phyloP scores from a whole-genome alignment of 2,329 filamentous ascomycete species.

The Apiospora phragmitis region DNA sequence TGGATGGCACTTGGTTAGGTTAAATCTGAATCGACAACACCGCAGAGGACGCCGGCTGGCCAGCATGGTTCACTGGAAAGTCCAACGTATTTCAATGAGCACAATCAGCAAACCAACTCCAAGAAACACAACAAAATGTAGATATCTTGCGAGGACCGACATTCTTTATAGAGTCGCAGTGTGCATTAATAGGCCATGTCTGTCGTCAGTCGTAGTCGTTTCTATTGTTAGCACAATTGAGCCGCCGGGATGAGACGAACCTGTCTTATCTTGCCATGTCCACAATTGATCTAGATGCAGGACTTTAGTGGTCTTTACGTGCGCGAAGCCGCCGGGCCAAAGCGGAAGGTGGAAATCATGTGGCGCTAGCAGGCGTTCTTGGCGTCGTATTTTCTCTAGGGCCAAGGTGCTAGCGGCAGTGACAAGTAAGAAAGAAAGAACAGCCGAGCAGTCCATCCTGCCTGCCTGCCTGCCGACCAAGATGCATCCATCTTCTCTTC shows the following conservation, averaged over 20 bases:
- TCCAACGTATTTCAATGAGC: background rate
- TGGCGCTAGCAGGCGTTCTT: background rate
- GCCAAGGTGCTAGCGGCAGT: background rate
- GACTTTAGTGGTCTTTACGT: background rate
- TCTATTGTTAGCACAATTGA: background rate
- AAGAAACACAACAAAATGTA: background rate
- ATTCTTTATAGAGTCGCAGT: background rate
- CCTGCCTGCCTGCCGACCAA: background rate
- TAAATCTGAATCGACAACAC: background rate
- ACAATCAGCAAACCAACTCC: background rate
- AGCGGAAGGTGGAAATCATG: slow-evolving; percentile 7
- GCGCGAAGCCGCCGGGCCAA: background rate
- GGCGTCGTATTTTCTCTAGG: background rate
- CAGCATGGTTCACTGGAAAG: background rate
- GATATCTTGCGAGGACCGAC: background rate
- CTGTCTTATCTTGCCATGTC: background rate
- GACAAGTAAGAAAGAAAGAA: slow-evolving; percentile 3
- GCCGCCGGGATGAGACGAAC: background rate
- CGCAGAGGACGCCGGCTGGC: background rate
- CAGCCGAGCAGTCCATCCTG: no score
- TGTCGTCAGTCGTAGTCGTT: background rate
- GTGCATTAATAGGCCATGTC: background rate
- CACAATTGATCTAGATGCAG: background rate
- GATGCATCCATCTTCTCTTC: background rate
- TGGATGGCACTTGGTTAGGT: background rate